phyloP scores from a whole-genome alignment of 2,329 filamentous ascomycete species.

The Didymella arachidicola region DNA sequence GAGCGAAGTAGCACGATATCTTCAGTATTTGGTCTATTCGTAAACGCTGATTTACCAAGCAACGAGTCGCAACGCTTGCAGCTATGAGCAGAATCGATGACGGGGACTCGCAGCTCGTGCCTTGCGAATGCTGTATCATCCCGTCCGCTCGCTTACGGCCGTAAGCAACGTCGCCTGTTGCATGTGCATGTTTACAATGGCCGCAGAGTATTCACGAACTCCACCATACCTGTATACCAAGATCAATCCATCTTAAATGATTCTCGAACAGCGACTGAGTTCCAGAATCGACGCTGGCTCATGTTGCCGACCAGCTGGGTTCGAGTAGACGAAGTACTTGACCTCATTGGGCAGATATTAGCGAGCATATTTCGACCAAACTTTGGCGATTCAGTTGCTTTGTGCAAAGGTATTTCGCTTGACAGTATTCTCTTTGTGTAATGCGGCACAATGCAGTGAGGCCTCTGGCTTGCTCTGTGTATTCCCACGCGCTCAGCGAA shows the following conservation, averaged over 20 bases:
- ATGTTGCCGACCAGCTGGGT: background rate
- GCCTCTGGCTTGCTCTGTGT: background rate
- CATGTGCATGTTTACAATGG: background rate
- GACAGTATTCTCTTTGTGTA: background rate
- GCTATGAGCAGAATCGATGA: conserved; percentile 4
- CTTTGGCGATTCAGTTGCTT: conserved; percentile 1
- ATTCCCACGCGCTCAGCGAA: background rate
- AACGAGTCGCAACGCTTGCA: background rate
- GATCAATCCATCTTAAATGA: background rate
- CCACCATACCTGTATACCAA: background rate
- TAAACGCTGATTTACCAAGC: background rate
- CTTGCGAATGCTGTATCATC: background rate
- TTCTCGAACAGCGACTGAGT: background rate
- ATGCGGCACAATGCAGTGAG: conserved; percentile 3
- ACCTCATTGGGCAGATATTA: conserved; percentile 21
- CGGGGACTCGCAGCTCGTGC: background rate
- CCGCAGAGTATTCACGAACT: background rate
- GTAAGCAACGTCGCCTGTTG: background rate
- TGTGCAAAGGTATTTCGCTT: background rate
- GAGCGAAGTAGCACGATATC: background rate
- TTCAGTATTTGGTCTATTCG: background rate
- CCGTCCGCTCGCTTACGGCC: conserved; percentile 4
- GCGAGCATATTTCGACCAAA: conserved; percentile 12
- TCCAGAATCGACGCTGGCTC: background rate
- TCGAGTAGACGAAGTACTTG: conserved; percentile 20